Percentiles rank a stretch among this genome's conserved stretches.
phyloP scores from a whole-genome alignment of 495 filamentous ascomycete genomes.

The Hypoxylon cercidicola region DNA sequence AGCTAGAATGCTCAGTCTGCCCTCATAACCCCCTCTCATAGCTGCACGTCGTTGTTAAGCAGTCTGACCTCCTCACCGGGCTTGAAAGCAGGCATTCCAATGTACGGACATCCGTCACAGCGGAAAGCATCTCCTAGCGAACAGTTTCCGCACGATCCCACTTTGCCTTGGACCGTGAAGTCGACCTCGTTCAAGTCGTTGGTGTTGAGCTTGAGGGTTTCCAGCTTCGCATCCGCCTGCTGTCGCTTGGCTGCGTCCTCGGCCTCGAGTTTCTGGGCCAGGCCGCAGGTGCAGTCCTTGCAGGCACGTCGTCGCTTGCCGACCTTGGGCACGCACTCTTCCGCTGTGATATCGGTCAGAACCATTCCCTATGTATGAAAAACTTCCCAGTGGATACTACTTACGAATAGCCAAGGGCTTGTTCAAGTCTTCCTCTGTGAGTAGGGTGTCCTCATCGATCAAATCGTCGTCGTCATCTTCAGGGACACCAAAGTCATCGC shows the following conservation, averaged over 20 bases:
- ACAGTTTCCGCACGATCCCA: constrained; percentile 92
- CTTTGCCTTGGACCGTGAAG: constrained; percentile 95
- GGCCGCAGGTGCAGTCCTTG: constrained; percentile 97
- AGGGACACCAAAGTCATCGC: constrained; percentile 71
- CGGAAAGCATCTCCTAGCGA: constrained; percentile 90
- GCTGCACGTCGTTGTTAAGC: constrained; percentile 84
- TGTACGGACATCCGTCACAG: constrained; percentile 85
- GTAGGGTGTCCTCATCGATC: constrained; percentile 88
- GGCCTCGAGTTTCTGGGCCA: constrained; percentile 79
- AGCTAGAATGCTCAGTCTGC: background rate
- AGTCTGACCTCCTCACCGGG: constrained; percentile 92
- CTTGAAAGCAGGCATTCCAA: constrained; percentile 95
- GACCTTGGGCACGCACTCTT: constrained; percentile 82
- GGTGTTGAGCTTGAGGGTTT: constrained; percentile 74
- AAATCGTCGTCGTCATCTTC: constrained; percentile 80
- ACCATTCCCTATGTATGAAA: background rate
- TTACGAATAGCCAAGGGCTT: constrained; percentile 79
- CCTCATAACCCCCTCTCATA: constrained; percentile 66
- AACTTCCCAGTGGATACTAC: constrained; percentile 45
- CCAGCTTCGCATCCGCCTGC: constrained; percentile 61
- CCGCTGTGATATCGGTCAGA: constrained; percentile 61
- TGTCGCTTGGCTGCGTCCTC: constrained; percentile 79
- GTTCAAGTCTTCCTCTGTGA: constrained; percentile 83
- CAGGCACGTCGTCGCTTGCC: constrained; percentile 91
- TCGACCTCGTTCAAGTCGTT: constrained; percentile 89